Base-by-base conservation (phyloP, 31 red algal genomes). In the Asparagopsis taxiformis region DNA sequence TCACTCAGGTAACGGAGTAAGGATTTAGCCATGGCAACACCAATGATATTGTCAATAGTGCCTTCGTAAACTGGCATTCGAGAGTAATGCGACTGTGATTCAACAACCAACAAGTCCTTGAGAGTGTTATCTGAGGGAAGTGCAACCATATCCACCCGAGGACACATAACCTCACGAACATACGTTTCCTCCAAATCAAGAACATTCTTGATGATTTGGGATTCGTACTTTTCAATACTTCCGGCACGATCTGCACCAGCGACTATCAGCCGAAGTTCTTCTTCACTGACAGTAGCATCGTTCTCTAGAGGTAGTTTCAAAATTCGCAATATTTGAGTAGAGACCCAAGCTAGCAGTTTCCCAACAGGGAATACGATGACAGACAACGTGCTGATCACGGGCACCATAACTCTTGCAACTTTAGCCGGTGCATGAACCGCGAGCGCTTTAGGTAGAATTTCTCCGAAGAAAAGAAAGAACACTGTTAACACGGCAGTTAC, bases 391-490 rank as follows among this genome's bases (percentile, higher is more conserved):
- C 70, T 74, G 55, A 95, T 84, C 26, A 85, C 70, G 9, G 86
- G 91, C 9, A 99, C 72, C 85, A 89, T 92, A 9, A 93, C 57
- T 17, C 96, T 70, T 3, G 85, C 84, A 9, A 99, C 96, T 43
- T 87, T 85, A 29, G 85, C 75, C n/a, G 91, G 82, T 48, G 91
- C 87, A 76, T 91, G 92, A n/a, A 99, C 91, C 4, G 96, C 91
- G 19, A 99, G 51, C 6, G 91, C 77, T 62, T 99, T 99, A 5
- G 97, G 97, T 21, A 99, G 66, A 37, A 99, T 95, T 77, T 99
- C 97, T 3, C 97, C 97, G 41, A 99, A 94, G 62, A 99, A 95
- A 52, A 99, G 60, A 64, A 99, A 92, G 32, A 99, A 80, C 17
- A 99, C 74, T 5, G 97, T 99, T 55, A 99, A 62, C 1, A 58